These are phyloP conservation scores for Hypoxylon fragiforme DNA, from an alignment of 495 filamentous ascomycete genomes.

Conservation along the genomic window DNA sequence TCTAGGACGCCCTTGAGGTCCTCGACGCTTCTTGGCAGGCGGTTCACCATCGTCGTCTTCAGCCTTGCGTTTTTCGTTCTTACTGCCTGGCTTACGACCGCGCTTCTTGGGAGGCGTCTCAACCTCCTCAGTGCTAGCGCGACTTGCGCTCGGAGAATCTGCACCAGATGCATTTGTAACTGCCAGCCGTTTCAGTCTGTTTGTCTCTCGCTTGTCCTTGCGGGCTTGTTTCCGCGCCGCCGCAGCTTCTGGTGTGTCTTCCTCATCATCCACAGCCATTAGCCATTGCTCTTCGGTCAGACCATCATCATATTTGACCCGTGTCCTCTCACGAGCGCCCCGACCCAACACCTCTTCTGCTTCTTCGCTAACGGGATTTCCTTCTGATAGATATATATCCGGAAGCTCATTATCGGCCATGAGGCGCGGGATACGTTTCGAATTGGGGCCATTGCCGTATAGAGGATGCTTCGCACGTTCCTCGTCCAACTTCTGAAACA, in stretches of 20 bases:
- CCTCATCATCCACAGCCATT: constrained; percentile 91
- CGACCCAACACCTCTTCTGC: constrained; percentile 78
- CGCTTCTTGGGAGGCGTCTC: constrained; percentile 67
- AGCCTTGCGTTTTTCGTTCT: constrained; percentile 81
- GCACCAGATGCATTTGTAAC: constrained; percentile 55
- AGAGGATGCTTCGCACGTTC: constrained; percentile 62
- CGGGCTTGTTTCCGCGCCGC: constrained; percentile 86
- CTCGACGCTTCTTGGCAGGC: constrained; percentile 75
- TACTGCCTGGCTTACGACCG: constrained; percentile 73
- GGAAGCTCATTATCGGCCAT: constrained; percentile 89
- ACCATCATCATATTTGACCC: constrained; percentile 94
- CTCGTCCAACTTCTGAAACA: constrained; percentile 79
- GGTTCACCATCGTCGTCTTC: constrained; percentile 79
- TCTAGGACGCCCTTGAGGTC: constrained; percentile 69
- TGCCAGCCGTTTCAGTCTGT: constrained; percentile 64
- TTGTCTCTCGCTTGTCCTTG: constrained; percentile 74
- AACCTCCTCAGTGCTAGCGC: constrained; percentile 76
- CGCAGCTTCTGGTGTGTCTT: constrained; percentile 90
- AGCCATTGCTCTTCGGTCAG: constrained; percentile 98
- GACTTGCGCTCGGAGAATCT: constrained; percentile 74
- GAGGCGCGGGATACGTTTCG: constrained; percentile 70
- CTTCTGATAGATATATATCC: constrained; percentile 88
- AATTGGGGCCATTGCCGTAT: constrained; percentile 69
- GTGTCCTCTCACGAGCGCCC: constrained; percentile 89
- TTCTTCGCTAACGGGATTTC: constrained; percentile 76